Evolutionary conservation across 805 yeast genomes (phyloP).

Genomic region (Metschnikowia chrysomelidarum): DNA sequence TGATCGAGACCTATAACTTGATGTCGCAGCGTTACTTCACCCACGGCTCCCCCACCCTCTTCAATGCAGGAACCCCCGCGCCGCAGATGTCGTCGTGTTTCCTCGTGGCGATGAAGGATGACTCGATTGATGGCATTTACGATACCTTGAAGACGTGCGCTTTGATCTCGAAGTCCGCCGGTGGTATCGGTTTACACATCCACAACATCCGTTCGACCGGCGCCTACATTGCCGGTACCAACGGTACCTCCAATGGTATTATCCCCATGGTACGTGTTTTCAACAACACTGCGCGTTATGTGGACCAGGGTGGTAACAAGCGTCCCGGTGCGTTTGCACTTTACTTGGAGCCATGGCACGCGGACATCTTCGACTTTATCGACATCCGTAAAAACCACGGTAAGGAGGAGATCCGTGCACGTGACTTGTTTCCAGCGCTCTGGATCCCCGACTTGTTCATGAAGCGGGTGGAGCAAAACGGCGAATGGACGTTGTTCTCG

Average conservation of each 20-base stretch:
- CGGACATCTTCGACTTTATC: constrained; percentile 56
- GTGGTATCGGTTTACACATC: constrained; percentile 62
- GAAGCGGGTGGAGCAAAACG: constrained; percentile 57
- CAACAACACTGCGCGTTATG: constrained; percentile 62
- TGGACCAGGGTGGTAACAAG: constrained; percentile 65
- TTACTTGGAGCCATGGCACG: constrained; percentile 63
- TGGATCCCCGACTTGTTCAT: constrained; percentile 65
- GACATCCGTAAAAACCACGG: constrained; percentile 64
- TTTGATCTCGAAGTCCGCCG: constrained; percentile 59
- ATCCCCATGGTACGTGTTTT: constrained; percentile 64
- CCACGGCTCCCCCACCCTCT: constrained; percentile 61
- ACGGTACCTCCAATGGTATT: constrained; percentile 61
- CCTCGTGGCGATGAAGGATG: constrained; percentile 62
- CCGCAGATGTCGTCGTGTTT: constrained; percentile 64
- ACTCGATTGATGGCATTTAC: constrained; percentile 61
- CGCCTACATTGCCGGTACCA: constrained; percentile 60
- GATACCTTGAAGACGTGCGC: constrained; percentile 62
- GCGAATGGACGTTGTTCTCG: constrained; percentile 57
- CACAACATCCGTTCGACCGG: constrained; percentile 61
- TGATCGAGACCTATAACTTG: constrained; percentile 54
- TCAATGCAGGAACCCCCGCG: constrained; percentile 60
- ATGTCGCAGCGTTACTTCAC: constrained; percentile 60
- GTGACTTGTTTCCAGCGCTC: constrained; percentile 61
- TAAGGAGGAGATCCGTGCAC: constrained; percentile 60
- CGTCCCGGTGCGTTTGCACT: constrained; percentile 65